Evolutionary conservation across 2,329 filamentous ascomycete genomes (phyloP).

Genomic region (Cercospora sesami): DNA sequence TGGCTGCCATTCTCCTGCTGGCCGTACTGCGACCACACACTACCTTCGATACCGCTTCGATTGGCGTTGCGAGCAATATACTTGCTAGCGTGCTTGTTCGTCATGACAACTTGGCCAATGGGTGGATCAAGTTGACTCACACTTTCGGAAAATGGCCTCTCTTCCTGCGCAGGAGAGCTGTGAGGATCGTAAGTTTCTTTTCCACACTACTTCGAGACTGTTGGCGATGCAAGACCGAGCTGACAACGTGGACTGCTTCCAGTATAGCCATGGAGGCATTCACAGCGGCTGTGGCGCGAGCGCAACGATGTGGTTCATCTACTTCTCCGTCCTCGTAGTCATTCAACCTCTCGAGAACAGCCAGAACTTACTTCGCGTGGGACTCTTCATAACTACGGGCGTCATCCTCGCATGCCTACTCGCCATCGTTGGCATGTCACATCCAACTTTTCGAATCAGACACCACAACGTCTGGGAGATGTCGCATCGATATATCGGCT

Average conservation of each 20-base stretch:
- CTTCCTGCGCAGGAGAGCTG: constrained; percentile 4
- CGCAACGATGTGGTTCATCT: constrained; percentile 46
- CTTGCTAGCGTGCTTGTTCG: constrained; percentile 40
- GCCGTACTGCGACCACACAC: constrained; percentile 7
- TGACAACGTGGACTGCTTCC: too few species aligned
- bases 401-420: constrained; percentile 58
- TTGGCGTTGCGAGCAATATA: constrained; percentile 40
- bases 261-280: constrained; percentile 44
- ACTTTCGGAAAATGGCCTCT: constrained; percentile 29
- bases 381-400: neutral
- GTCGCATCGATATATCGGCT: constrained; percentile 72
- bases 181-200: constrained; percentile 28
- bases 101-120: constrained; percentile 45
- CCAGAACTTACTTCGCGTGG: neutral
- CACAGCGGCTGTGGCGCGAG: constrained; percentile 43
- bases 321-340: constrained; percentile 41
- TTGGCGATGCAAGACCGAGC: constrained; percentile 32
- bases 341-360: constrained; percentile 23
- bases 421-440: constrained; percentile 62
- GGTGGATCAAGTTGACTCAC: constrained; percentile 35
- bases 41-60: constrained; percentile 22
- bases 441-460: constrained; percentile 62
- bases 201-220: constrained; percentile 14
- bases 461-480: constrained; percentile 70
- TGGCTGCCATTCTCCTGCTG: constrained; percentile 32